Evolutionary conservation across 192 early-diverging fungal species (phyloP).

Genomic region (Umbelopsis isabellina): DNA sequence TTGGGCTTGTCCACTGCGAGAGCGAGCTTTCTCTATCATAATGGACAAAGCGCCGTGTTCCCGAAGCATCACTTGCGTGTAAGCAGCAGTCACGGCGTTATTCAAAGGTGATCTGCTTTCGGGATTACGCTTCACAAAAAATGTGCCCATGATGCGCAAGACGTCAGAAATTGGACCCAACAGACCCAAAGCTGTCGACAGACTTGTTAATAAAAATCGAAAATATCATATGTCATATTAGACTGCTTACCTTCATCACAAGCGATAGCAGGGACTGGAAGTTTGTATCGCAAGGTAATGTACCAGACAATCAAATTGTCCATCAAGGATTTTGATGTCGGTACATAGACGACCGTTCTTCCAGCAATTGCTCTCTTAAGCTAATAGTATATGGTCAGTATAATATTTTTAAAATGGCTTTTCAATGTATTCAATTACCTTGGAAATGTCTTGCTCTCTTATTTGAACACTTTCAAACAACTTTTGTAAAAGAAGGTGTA

Average conservation of each 20-base stretch:
- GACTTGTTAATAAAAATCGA: not conserved
- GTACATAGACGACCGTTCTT: conserved; percentile 43
- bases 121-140: conserved; percentile 36
- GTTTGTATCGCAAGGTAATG: conserved; percentile 35
- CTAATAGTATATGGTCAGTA: not conserved
- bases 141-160: conserved; percentile 39
- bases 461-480: conserved; percentile 34
- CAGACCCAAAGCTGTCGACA: conserved; percentile 32
- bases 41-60: conserved; percentile 41
- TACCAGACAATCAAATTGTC: conserved; percentile 45
- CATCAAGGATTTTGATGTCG: conserved; percentile 41
- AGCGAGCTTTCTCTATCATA: conserved; percentile 38
- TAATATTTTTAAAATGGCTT: not conserved
- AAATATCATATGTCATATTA: not conserved
- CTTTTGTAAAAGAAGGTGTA: conserved; percentile 34
- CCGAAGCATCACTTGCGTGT: conserved; percentile 34
- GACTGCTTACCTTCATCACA: conserved; percentile 42
- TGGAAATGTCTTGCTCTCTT: conserved; percentile 28
- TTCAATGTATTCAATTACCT: conserved; percentile 10
- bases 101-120: conserved; percentile 37
- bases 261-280: conserved; percentile 41
- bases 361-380: conserved; percentile 34
- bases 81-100: conserved; percentile 35
- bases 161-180: conserved; percentile 43
- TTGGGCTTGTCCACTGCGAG: conserved; percentile 42